Conservation (phyloP, 2,329 filamentous ascomycete genomes). For the Colletotrichum sp. region DNA sequence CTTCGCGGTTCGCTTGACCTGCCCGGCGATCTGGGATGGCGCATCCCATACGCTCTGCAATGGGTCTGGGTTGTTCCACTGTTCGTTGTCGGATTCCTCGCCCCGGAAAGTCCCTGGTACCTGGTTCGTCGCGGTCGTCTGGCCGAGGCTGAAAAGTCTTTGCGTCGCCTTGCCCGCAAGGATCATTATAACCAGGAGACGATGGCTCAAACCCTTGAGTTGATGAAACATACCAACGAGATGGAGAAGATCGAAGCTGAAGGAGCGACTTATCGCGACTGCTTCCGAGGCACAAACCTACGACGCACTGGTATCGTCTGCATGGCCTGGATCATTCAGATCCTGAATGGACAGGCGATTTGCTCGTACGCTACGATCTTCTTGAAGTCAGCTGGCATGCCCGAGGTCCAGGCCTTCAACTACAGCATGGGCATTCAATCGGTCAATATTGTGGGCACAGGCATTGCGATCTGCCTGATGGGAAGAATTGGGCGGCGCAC, state of each 20-base stretch:
- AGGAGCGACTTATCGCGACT: slow-evolving; percentile 39
- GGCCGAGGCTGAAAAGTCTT: slow-evolving; percentile 43
- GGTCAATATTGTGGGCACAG: slow-evolving; percentile 45
- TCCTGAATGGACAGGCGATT: slow-evolving; percentile 46
- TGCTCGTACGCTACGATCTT: slow-evolving; percentile 56
- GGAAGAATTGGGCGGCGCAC: slow-evolving; percentile 40
- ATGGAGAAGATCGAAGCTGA: slow-evolving; percentile 34
- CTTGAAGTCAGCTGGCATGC: slow-evolving; percentile 55
- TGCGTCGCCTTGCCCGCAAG: slow-evolving; percentile 34
- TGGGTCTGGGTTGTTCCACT: slow-evolving; percentile 55
- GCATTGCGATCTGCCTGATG: slow-evolving; percentile 42
- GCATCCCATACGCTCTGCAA: slow-evolving; percentile 46
- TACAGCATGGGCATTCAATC: slow-evolving; percentile 54
- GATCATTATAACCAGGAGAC: slow-evolving; percentile 41
- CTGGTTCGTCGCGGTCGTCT: slow-evolving; percentile 46
- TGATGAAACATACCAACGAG: slow-evolving; percentile 45
- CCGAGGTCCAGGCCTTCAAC: slow-evolving; percentile 44
- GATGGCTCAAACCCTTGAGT: slow-evolving; percentile 40
- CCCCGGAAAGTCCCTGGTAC: slow-evolving; percentile 57
- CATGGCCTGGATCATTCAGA: slow-evolving; percentile 31
- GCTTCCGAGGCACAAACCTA: slow-evolving; percentile 41
- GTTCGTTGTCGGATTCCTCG: slow-evolving; percentile 46
- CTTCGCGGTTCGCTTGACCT: slow-evolving; percentile 29
- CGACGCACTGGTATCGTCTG: slow-evolving; percentile 34
- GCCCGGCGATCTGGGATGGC: slow-evolving; percentile 18